Conservation (phyloP, 139 green algal species). For the Micractinium sp. region DNA sequence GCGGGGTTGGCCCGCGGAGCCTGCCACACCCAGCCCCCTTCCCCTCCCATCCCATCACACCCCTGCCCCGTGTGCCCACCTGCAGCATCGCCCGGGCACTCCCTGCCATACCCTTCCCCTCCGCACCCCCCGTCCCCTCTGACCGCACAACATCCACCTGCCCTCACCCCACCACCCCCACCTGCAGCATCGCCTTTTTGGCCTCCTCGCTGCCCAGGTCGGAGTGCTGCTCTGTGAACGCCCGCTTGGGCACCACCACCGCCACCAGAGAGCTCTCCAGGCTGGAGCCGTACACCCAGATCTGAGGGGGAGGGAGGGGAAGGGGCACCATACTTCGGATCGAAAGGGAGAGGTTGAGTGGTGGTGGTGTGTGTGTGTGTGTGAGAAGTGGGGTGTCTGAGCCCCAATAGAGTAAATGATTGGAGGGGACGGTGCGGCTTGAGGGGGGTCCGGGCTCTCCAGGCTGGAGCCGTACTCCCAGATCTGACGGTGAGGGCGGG, state of each 20-base stretch:
- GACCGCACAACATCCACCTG: no score
- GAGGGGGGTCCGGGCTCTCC: conserved; percentile 36
- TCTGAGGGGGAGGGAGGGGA: background rate
- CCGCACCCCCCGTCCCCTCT: background rate
- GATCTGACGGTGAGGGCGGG: conserved; percentile 32
- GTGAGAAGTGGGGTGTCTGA: no score
- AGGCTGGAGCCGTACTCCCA: conserved; percentile 90
- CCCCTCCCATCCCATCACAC: no score
- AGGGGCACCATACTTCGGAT: no score
- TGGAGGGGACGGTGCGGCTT: no score
- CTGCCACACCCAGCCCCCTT: no score
- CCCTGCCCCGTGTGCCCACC: background rate
- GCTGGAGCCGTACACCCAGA: conserved; percentile 90
- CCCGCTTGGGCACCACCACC: conserved; percentile 84
- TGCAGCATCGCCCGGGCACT: background rate
- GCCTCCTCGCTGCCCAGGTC: conserved; percentile 12
- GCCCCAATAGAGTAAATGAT: no score
- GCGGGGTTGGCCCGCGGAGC: no score
- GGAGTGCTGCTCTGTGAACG: background rate
- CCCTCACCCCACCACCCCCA: no score
- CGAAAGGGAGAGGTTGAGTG: no score
- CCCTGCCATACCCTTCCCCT: background rate
- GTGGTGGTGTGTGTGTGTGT: no score
- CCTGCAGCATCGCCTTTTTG: conserved; percentile 55
- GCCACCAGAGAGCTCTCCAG: conserved; percentile 78